Base-by-base conservation (phyloP, 169 alveolate species). In the Sarcocystis neurona region DNA sequence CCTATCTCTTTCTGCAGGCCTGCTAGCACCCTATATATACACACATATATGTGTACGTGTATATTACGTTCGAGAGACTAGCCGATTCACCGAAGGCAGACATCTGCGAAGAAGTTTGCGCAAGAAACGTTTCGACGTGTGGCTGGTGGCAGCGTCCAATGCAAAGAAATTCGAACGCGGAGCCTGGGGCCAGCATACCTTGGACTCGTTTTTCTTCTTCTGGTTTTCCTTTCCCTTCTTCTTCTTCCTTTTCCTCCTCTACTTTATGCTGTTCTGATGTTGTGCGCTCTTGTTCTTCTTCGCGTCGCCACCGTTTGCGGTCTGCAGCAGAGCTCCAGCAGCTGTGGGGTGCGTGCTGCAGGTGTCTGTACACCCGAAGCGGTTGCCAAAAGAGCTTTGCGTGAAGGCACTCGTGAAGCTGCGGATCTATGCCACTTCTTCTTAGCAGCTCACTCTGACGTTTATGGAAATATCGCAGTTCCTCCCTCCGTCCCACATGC, bases 381-480 rank as follows among this genome's bases (percentile, higher is more conserved):
- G 82, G 82, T 18, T 72, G 82, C 39, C 23, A 72, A 23, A 72
- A 72, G 2, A 37, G 0, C 27, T 72, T 72, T 20, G 15, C 82
- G 20, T 72, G 58, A 48, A 72, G 82, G 82, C 41, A 0, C 18
- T n/a, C 50, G 82, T 72, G 82, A 6, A 72, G 56, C n/a, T 32
- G 53, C 39, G 82, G 56, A 53, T 72, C 82, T 1, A 72, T 30
- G 47, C 82, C 82, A n/a, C n/a, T n/a, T n/a, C n/a, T n/a, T n/a
- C n/a, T n/a, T n/a, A n/a, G n/a, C n/a, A n/a, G n/a, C n/a, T n/a
- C n/a, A n/a, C n/a, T n/a, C n/a, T n/a, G n/a, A n/a, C n/a, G n/a
- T n/a, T n/a, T n/a, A n/a, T n/a, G n/a, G n/a, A n/a, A n/a, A n/a
- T n/a, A n/a, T n/a, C n/a, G n/a, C n/a, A n/a, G n/a, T n/a, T n/a